Evolutionary conservation across 192 early-diverging fungal species (phyloP).

Genomic region (Coemansia sp.): DNA sequence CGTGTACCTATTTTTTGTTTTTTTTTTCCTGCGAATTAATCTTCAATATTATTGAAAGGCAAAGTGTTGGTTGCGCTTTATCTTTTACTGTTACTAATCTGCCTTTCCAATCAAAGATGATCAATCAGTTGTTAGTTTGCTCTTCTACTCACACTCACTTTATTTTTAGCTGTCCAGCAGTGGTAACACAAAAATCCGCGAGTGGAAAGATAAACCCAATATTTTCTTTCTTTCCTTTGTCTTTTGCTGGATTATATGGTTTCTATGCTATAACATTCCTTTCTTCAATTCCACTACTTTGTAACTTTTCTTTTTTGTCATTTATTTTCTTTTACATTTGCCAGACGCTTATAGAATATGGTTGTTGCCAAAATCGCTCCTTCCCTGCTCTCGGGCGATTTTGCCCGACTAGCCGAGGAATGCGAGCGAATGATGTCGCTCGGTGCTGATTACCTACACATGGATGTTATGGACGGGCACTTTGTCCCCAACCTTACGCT

Average conservation of each 20-base stretch:
- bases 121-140: too few relatives aligned
- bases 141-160: too few relatives aligned
- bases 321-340: not conserved
- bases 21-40: not conserved
- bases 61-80: too few relatives aligned
- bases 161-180: too few relatives aligned
- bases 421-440: constrained; percentile 82
- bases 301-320: not conserved
- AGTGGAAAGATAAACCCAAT: not conserved
- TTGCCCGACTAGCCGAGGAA: constrained; percentile 81
- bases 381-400: constrained; percentile 89
- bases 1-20: not conserved
- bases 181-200: too few relatives aligned
- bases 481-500: constrained; percentile 98
- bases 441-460: constrained; percentile 92
- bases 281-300: not conserved
- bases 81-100: too few relatives aligned
- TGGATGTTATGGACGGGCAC: constrained; percentile 96
- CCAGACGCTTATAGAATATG: constrained; percentile 40
- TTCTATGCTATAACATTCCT: constrained; percentile 1
- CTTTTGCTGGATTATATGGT: not conserved
- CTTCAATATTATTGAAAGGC: too few relatives aligned
- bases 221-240: not conserved
- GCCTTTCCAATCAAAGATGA: too few relatives aligned
- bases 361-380: constrained; percentile 84